Evolutionary conservation across 192 early-diverging fungal genomes (phyloP), one percentile per base, ranked within the genome.

Genomic region (Mortierella antarctica): DNA sequence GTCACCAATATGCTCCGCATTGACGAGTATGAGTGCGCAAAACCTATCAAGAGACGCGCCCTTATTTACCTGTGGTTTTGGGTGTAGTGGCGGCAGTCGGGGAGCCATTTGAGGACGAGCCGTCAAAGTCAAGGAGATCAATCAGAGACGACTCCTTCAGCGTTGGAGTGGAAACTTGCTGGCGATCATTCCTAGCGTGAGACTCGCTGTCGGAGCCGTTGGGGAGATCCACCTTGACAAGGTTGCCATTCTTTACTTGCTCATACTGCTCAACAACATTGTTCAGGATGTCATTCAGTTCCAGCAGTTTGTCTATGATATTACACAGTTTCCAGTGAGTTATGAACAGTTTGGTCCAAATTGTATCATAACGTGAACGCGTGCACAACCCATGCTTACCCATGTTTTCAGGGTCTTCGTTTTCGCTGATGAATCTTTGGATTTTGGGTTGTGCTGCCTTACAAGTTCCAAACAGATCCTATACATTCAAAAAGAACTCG

Each of bases 231-330:
- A 74, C 68, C 49, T 73, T 85, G 50, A 83, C 74, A 15, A 83
- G 78, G 21, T 86, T 78, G 20, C 89, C 89, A 40, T 79, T 82
- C 73, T 77, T 82, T 21, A 86, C 77, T 59, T 90, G 87, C n/a
- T 71, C 79, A 58, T 93, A 93, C 70, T 93, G 93, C 50, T 87
- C 86, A 14, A 95, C 76, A 0, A 92, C 95, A 47, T 84, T 91
- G 76, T 95, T 96, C 63, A 96, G 89, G 58, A 92, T 82, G 67
- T 96, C 94, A 59, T 96, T 94, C 54, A 95, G 65, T 15, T 83
- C 83, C 51, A 95, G 74, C 11, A 95, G 64, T 14, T 87, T 89
- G 20, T 92, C 94, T 92, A 82, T 18, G 7, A 67, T 17, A 42
- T 18, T 10, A 20, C 31, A 57, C 7, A 31, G 39, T 12, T 9